Evolutionary conservation across 768 basidiomycete genomes (phyloP).

Genomic region (Clitopilus passeckerianus): DNA sequence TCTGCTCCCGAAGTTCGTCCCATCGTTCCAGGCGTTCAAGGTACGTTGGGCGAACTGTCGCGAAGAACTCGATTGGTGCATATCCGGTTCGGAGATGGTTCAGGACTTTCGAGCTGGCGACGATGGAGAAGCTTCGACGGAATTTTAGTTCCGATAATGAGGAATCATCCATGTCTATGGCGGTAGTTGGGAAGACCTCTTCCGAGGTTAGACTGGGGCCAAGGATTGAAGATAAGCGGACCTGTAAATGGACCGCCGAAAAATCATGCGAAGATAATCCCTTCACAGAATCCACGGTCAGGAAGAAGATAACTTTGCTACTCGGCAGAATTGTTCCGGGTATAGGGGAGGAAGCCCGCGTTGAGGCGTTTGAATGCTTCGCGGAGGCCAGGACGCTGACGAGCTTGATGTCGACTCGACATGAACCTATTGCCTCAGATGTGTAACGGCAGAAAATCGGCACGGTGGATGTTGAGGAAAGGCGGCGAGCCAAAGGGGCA

Average conservation of each 20-base stretch:
- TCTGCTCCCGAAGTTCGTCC: slow-evolving; percentile 89
- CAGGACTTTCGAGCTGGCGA: slow-evolving; percentile 68
- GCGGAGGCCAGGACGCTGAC: slow-evolving; percentile 62
- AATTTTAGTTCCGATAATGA: slow-evolving; percentile 80
- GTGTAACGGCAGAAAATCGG: slow-evolving; percentile 95
- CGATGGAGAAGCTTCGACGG: slow-evolving; percentile 76
- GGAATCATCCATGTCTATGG: slow-evolving; percentile 67
- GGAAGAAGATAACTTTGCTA: slow-evolving; percentile 78
- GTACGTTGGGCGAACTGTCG: slow-evolving; percentile 74
- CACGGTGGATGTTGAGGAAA: slow-evolving; percentile 69
- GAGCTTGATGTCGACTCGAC: slow-evolving; percentile 80
- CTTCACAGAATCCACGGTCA: slow-evolving; percentile 84
- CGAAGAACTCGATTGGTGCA: slow-evolving; percentile 89
- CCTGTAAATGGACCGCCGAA: slow-evolving; percentile 78
- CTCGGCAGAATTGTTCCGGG: slow-evolving; percentile 66
- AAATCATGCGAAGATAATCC: slow-evolving; percentile 92
- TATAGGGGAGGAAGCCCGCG: slow-evolving; percentile 71
- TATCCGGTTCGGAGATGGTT: slow-evolving; percentile 71
- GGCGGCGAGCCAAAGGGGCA: slow-evolving; percentile 69
- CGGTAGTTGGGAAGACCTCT: slow-evolving; percentile 75
- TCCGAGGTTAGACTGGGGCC: slow-evolving; percentile 67
- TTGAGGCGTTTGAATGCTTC: slow-evolving; percentile 58
- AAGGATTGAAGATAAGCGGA: slow-evolving; percentile 82
- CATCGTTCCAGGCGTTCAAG: slow-evolving; percentile 86
- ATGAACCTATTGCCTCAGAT: slow-evolving; percentile 92